These are phyloP conservation scores for Penstemon newberryi DNA, from an alignment of 257 asterid species.

Conservation along the genomic window DNA sequence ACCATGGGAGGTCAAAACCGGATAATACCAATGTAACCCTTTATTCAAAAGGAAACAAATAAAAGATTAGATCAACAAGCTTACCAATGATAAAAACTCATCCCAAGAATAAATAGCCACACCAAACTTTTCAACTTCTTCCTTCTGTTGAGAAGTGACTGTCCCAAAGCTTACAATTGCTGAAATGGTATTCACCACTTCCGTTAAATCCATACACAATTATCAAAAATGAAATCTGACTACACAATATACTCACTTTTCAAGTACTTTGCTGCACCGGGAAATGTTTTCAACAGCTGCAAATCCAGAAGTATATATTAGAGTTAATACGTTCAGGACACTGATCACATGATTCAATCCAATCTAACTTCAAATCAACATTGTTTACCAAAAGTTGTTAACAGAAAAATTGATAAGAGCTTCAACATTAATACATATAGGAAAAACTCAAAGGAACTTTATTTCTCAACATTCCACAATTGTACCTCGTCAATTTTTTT, in stretches of 20 bases:
- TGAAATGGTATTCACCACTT: conserved; percentile 34
- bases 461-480: conserved; percentile 14
- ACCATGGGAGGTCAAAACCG: neutral
- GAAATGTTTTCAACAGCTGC: conserved; percentile 83
- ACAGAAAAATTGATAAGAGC: neutral
- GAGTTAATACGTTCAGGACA: conserved; percentile 26
- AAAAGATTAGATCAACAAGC: conserved; percentile 29
- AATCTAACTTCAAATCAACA: neutral
- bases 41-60: neutral
- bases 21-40: neutral
- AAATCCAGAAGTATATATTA: conserved; percentile 34
- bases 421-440: neutral
- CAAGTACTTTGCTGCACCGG: conserved; percentile 59
- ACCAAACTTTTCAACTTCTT: conserved; percentile 30
- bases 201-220: conserved; percentile 19
- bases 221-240: conserved; percentile 26
- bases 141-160: conserved; percentile 70
- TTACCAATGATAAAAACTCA: conserved; percentile 72
- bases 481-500: conserved; percentile 83
- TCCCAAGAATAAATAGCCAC: conserved; percentile 75
- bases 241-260: conserved; percentile 59
- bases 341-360: conserved; percentile 18
- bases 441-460: conserved; percentile 24
- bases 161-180: conserved; percentile 88
- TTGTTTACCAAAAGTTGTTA: neutral